phyloP scores from a whole-genome alignment of 2,329 filamentous ascomycete genomes.

The Lasiodiplodia gonubiensis region DNA sequence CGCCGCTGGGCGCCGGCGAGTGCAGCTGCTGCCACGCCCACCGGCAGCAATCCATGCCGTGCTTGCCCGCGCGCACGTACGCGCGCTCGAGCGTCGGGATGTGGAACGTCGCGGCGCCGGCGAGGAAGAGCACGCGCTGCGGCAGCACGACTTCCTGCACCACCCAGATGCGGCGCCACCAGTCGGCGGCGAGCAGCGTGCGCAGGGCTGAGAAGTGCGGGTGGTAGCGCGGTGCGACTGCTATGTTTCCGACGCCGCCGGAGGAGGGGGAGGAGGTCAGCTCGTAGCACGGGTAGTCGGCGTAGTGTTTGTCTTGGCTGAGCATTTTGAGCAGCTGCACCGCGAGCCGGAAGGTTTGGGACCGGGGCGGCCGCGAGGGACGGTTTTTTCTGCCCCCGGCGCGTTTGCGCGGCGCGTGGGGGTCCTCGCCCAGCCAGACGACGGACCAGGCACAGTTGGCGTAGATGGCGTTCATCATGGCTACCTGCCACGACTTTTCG shows the following conservation, averaged over 20 bases:
- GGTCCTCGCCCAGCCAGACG: constrained; percentile 27
- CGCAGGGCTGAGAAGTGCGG: background rate
- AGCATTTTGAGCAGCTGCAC: background rate
- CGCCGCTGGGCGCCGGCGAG: too few relatives aligned
- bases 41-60: too few relatives aligned
- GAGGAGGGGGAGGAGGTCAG: too few relatives aligned
- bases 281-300: background rate
- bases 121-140: too few relatives aligned
- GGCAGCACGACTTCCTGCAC: background rate
- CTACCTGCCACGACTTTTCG: constrained; percentile 43
- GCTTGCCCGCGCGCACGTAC: too few relatives aligned
- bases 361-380: background rate
- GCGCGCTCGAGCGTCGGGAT: too few relatives aligned
- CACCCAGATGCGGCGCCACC: background rate
- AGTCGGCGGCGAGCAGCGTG: background rate
- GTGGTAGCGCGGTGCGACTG: background rate
- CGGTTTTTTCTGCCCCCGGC: background rate
- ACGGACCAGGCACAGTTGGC: background rate
- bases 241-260: background rate
- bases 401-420: too few relatives aligned
- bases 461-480: constrained; percentile 46
- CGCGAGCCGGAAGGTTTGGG: background rate
- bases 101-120: too few relatives aligned
- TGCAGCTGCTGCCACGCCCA: too few relatives aligned
- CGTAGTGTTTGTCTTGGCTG: background rate